Conservation (phyloP, 441 rosid genomes). For the Adansonia grandidieri region DNA sequence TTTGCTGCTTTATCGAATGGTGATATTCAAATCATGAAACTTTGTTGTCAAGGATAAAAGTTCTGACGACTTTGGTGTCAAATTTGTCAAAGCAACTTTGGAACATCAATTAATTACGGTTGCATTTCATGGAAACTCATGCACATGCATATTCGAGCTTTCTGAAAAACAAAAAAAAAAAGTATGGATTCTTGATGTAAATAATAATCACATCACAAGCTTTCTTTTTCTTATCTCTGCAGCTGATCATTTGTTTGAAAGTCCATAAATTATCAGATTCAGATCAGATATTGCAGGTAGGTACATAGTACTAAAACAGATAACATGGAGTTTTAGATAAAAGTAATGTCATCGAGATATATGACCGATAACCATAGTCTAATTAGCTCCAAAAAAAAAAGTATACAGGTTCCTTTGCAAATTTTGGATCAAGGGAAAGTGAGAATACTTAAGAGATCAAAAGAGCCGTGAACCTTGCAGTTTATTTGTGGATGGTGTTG, state of each 20-base stretch:
- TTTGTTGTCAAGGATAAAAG: background rate
- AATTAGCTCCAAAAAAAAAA: background rate
- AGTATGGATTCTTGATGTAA: background rate
- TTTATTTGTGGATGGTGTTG: constrained; percentile 1
- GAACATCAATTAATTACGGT: background rate
- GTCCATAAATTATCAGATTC: background rate
- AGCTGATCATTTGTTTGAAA: background rate
- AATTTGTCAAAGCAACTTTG: constrained; percentile 5
- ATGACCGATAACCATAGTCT: background rate
- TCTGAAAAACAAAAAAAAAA: background rate
- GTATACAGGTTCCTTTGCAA: background rate
- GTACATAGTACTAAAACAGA: background rate
- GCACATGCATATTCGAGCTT: background rate
- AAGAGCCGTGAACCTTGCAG: background rate
- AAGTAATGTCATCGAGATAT: background rate
- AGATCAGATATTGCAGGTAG: background rate
- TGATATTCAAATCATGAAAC: background rate
- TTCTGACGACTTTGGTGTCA: background rate
- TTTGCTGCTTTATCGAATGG: no score
- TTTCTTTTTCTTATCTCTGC: background rate
- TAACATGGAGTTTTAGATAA: background rate
- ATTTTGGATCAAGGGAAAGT: background rate
- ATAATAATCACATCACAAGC: background rate
- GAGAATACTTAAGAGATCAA: background rate
- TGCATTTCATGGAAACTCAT: background rate